Conservation (phyloP, 2,329 filamentous ascomycete species). For the Arthrobotrys sphaeroides region DNA sequence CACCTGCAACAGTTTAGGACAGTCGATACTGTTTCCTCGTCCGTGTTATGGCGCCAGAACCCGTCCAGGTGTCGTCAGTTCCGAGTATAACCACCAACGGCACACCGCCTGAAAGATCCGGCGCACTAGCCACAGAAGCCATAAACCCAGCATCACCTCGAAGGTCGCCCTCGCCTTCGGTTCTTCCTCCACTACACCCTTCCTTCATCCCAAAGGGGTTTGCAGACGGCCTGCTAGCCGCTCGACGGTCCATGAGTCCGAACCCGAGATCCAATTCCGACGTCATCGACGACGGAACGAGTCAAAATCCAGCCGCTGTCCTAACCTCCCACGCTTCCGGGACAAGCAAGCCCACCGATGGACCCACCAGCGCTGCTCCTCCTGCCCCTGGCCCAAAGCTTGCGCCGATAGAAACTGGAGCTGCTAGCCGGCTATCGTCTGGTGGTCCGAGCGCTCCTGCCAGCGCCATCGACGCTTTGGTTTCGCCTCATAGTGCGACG, state of each 20-base stretch:
- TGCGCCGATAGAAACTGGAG: conserved; percentile 45
- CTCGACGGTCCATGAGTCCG: conserved; percentile 40
- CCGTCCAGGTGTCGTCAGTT: conserved; percentile 50
- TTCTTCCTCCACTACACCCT: conserved; percentile 43
- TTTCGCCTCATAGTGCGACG: conserved; percentile 44
- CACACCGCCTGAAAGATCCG: conserved; percentile 50
- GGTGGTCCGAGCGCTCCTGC: conserved; percentile 35
- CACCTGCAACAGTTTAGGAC: neutral
- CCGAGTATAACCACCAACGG: conserved; percentile 54
- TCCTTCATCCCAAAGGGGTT: conserved; percentile 34
- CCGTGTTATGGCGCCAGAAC: conserved; percentile 51
- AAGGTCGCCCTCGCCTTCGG: conserved; percentile 46
- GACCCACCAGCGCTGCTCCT: conserved; percentile 30
- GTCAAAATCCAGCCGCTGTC: conserved; percentile 50
- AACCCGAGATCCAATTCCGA: conserved; percentile 30
- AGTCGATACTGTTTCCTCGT: conserved; percentile 9
- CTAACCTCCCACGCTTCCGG: conserved; percentile 32
- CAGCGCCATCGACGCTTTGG: conserved; percentile 38
- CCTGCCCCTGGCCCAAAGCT: conserved; percentile 48
- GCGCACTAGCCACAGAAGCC: conserved; percentile 48
- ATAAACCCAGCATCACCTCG: conserved; percentile 48
- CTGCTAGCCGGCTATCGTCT: conserved; percentile 28
- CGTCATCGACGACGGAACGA: conserved; percentile 35
- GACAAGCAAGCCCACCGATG: conserved; percentile 39
- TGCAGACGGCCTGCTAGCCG: conserved; percentile 38